Evolutionary conservation across 768 basidiomycete genomes (phyloP).

Genomic region (Termitomyces sp.): DNA sequence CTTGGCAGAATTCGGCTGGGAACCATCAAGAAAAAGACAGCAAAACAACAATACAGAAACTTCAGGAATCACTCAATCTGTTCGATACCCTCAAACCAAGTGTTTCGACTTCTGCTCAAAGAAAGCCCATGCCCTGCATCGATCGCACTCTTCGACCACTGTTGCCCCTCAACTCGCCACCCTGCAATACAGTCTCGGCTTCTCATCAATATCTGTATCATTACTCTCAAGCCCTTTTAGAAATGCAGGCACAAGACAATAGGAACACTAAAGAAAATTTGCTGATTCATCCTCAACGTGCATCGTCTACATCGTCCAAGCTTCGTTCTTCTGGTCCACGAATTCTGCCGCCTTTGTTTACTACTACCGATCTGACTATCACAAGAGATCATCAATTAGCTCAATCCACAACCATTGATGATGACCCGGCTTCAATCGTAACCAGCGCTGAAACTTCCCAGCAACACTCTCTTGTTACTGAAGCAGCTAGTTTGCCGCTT

Average conservation of each 20-base stretch:
- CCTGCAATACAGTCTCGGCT: not conserved
- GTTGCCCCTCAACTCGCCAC: not conserved
- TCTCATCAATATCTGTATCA: not conserved
- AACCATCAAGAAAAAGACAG: not conserved
- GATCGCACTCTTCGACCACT: not conserved
- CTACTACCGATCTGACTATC: not conserved
- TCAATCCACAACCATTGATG: not conserved
- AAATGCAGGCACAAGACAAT: not conserved
- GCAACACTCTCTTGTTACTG: not conserved
- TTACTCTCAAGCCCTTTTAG: not conserved
- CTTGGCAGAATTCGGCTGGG: not conserved
- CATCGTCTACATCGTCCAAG: not conserved
- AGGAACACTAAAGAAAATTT: constrained; percentile 5
- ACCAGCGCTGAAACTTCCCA: not conserved
- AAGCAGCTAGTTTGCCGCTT: not conserved
- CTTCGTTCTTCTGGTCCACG: constrained; percentile 2
- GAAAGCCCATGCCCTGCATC: not conserved
- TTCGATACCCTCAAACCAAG: not conserved
- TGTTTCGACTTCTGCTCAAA: not conserved
- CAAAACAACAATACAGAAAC: not conserved
- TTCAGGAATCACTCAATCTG: not conserved
- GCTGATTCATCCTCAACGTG: not conserved
- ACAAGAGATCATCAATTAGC: not conserved
- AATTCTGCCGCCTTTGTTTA: constrained; percentile 2
- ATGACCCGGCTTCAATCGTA: not conserved